A percentile compares a stretch with the other conserved stretches of the same genome.
Evolutionary conservation across 176 grass and related monocot species (phyloP).

Genomic region (sorghum (Sorghum bicolor)): Sorghum_bicolor_NCBIv3 NC_012871.2:3389001-3389500

Average conservation of each 20-base stretch:
- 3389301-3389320: too few species aligned
- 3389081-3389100: constrained; percentile 96
- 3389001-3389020: constrained; percentile 95
- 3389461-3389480: neutral
- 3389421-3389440: neutral
- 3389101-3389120: constrained; percentile 90
- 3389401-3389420: neutral
- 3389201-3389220: neutral
- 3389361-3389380: neutral
- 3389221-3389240: neutral
- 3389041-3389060: constrained; percentile 86
- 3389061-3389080: constrained; percentile 90
- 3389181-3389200: too few species aligned
- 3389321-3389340: neutral
- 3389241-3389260: neutral
- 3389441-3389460: neutral
- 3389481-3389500: neutral
- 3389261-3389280: neutral
- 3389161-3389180: too few species aligned
- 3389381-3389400: neutral
- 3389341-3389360: neutral
- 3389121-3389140: constrained; percentile 68
- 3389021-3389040: constrained; percentile 85
- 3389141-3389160: neutral
- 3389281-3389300: neutral